phyloP scores from a whole-genome alignment of 495 filamentous ascomycete species.

The Penicillium herquei region DNA sequence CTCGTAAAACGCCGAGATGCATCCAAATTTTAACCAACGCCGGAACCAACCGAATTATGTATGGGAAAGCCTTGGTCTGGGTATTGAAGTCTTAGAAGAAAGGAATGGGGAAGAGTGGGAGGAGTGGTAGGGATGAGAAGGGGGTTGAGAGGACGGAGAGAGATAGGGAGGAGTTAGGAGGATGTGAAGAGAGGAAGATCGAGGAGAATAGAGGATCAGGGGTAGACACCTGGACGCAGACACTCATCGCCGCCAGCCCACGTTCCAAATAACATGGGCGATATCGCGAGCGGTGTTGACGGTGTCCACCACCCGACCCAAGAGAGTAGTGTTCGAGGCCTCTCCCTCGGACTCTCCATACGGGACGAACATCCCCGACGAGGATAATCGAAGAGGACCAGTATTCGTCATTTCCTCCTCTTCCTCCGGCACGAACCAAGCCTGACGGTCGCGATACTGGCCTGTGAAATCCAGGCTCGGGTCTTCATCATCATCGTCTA shows the following conservation, averaged over 20 bases:
- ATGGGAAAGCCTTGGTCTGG: no score
- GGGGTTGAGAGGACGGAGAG: no score
- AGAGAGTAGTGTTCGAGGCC: constrained; percentile 54
- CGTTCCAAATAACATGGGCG: constrained; percentile 96
- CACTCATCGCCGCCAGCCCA: constrained; percentile 79
- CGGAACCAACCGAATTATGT: no score
- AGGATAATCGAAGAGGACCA: constrained; percentile 63
- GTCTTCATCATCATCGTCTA: constrained; percentile 66
- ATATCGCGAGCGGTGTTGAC: constrained; percentile 97
- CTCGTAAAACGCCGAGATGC: no score
- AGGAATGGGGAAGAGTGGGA: no score
- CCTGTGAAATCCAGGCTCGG: constrained; percentile 47
- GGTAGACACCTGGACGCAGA: background rate
- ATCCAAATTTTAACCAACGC: no score
- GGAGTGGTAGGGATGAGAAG: no score
- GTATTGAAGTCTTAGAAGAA: no score
- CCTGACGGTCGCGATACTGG: constrained; percentile 23
- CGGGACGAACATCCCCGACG: constrained; percentile 85
- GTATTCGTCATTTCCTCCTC: constrained; percentile 27
- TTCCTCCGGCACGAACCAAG: constrained; percentile 41
- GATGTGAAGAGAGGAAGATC: background rate
- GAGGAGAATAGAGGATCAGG: background rate
- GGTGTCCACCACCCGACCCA: constrained; percentile 85
- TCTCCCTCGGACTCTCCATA: constrained; percentile 71
- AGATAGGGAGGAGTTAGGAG: background rate